Evolutionary conservation across 2,329 filamentous ascomycete species (phyloP).

Genomic region (Aspergillus sp.): DNA sequence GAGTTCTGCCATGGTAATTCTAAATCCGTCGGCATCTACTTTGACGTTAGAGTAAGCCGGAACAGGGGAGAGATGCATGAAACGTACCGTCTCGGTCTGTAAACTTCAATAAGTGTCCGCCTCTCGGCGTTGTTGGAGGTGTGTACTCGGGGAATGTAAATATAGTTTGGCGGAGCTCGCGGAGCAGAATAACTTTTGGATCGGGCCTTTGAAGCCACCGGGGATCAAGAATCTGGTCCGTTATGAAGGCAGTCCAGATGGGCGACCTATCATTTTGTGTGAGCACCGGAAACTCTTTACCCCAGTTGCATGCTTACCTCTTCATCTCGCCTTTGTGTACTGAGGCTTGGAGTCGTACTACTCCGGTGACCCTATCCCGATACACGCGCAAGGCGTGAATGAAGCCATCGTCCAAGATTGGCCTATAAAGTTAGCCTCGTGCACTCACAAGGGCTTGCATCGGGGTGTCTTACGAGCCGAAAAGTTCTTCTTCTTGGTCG

Average conservation of each 20-base stretch:
- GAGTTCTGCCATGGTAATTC: conserved; percentile 34
- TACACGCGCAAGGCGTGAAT: conserved; percentile 57
- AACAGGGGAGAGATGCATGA: not conserved
- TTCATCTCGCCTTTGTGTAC: conserved; percentile 53
- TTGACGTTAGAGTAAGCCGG: conserved; percentile 10
- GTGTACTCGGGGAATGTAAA: conserved; percentile 54
- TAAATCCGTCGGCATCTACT: conserved; percentile 41
- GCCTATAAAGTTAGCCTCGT: conserved; percentile 33
- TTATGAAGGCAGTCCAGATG: conserved; percentile 62
- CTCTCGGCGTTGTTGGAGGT: conserved; percentile 35
- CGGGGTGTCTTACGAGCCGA: conserved; percentile 45
- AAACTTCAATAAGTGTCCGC: conserved; percentile 44
- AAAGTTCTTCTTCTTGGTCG: conserved; percentile 49
- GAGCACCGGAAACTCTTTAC: not conserved
- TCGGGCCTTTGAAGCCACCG: conserved; percentile 50
- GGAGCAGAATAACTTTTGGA: conserved; percentile 47
- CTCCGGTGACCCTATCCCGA: conserved; percentile 51
- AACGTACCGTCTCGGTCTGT: conserved; percentile 30
- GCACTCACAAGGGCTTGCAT: not conserved
- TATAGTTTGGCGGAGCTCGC: conserved; percentile 53
- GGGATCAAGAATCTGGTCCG: conserved; percentile 45
- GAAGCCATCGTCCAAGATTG: conserved; percentile 53
- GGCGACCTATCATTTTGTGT: conserved; percentile 45
- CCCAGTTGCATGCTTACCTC: conserved; percentile 32
- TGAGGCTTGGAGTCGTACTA: conserved; percentile 58